Percentiles rank a stretch among this genome's conserved stretches.
These are phyloP conservation scores for Daldinia decipiens DNA, from an alignment of 495 filamentous ascomycete species.

Conservation along the genomic window DNA sequence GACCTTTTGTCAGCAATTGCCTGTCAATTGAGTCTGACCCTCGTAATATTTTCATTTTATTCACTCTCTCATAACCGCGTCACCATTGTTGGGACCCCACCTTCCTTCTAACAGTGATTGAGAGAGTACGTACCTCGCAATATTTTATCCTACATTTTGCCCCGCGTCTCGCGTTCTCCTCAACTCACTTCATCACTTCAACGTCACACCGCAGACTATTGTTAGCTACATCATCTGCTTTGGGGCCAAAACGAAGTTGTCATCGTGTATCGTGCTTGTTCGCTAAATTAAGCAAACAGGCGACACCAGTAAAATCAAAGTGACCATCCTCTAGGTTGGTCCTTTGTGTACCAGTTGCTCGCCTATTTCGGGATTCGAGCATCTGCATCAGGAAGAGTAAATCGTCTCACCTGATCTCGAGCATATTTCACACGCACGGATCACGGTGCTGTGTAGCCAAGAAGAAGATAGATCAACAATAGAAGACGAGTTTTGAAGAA, in stretches of 20 bases:
- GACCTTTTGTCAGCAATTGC: conserved; percentile 47
- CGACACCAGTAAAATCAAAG: conserved; percentile 37
- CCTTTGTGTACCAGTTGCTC: conserved; percentile 43
- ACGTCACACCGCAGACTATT: conserved; percentile 12
- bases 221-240: conserved; percentile 18
- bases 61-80: conserved; percentile 30
- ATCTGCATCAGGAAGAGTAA: conserved; percentile 20
- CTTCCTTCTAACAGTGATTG: conserved; percentile 30
- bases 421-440: conserved; percentile 39
- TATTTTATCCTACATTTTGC: background rate
- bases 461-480: conserved; percentile 46
- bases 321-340: conserved; percentile 16
- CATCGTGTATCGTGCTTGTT: conserved; percentile 23
- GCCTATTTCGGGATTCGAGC: conserved; percentile 44
- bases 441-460: conserved; percentile 49
- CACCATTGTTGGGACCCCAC: conserved; percentile 34
- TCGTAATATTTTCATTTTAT: conserved; percentile 33
- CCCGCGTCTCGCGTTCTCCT: background rate
- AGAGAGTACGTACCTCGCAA: conserved; percentile 43
- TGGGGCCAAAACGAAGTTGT: conserved; percentile 1
- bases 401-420: conserved; percentile 12
- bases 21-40: conserved; percentile 50
- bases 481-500: conserved; percentile 43
- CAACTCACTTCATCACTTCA: conserved; percentile 25
- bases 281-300: conserved; percentile 32